Base-by-base conservation (phyloP, 768 basidiomycete genomes). In the Lactarius hatsudake region DNA sequence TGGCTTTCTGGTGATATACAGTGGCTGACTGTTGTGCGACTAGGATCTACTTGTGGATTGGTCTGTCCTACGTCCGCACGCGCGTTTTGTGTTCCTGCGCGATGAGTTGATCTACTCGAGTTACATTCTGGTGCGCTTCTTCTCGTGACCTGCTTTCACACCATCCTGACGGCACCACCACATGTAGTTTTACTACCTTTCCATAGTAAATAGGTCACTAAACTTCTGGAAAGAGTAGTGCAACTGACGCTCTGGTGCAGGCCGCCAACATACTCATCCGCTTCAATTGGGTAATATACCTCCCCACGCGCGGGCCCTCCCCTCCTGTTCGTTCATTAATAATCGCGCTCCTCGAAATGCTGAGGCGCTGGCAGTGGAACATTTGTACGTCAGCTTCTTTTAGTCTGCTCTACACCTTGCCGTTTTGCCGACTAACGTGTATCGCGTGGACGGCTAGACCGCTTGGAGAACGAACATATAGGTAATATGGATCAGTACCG, bases 401-500 rank as follows among this genome's bases (percentile, higher is more conserved):
- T 23, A 13, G 26, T 43, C 42, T 60, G 18, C 12, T 43, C 13
- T 36, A 54, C 42, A 48, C 10, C 9, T 71, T 40, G n/a, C 61
- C 66, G 64, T 62, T 59, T 36, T 20, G 23, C 40, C 42, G 30
- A 59, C 32, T 9, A 20, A 59, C n/a, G 12, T 30, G 48, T 5
- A 23, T 32, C 38, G 20, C 1, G 34, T 38, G 15, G 43, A 9
- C 34, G 28, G 0, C 3, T 70, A 92, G 89, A 85, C 76, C 91
- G 92, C 71, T 78, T 93, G 51, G 92, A 96, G 76, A 94, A 91
- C 77, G 95, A 97, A 78, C 95, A 97, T 70, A 78, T 96, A 32
- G 91, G 92, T 81, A 97, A 97, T 75, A 86, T 91, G 76, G 93
- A 93, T 82, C 93, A 94, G 72, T 96, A 93, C 75, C 92, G 94